Evolutionary conservation across 2,329 filamentous ascomycete genomes (phyloP), one percentile per base, ranked within the genome.

Genomic region (Chrysosporium keratinophilum): DNA sequence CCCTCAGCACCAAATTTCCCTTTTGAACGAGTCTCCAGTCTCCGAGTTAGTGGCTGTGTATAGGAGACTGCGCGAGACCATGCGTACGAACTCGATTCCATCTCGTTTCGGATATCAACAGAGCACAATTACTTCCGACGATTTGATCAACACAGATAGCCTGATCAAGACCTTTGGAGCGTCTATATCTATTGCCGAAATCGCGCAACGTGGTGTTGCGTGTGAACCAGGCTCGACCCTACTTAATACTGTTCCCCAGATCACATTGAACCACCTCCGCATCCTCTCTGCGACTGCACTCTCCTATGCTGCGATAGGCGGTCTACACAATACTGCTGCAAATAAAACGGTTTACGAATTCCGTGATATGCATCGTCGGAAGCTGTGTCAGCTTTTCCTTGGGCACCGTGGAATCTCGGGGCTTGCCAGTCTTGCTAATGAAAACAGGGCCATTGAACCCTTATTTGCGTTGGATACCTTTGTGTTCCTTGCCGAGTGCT

Each of bases 131-230:
- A 62, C 62, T 15, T 65, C 63, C 9, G 75, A 78, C 42, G 77
- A 79, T 43, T 62, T 77, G 54, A 72, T 75, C 1, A 67, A 76
- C 55, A 73, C 73, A 1, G 69, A 71, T 57, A 67, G 66, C 3
- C 55, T 74, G 47, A 68, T 72, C 52, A 67, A 66, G 55, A 72
- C 63, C 56, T 81, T 96, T 12, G 91, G 88, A 1, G 88, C 83
- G 65, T 91, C 90, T 0, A 89, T 98, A 55, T 84, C 89, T 7
- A 83, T 89, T 0, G 83, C 87, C 3, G 93, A 98, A 70, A 95
- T 97, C 59, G 84, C 90, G 58, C 89, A 96, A 67, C 85, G 93
- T 61, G 93, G 93, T 5, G 76, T 88, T 2, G 85, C 88, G 61
- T 82, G 83, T 19, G 80, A 85, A 59, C 78, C 80, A 45, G 84